Evolutionary conservation across 305 asterid species (phyloP), one percentile per base, ranked within the genome.

Genomic region (Nicotiana rustica): DNA sequence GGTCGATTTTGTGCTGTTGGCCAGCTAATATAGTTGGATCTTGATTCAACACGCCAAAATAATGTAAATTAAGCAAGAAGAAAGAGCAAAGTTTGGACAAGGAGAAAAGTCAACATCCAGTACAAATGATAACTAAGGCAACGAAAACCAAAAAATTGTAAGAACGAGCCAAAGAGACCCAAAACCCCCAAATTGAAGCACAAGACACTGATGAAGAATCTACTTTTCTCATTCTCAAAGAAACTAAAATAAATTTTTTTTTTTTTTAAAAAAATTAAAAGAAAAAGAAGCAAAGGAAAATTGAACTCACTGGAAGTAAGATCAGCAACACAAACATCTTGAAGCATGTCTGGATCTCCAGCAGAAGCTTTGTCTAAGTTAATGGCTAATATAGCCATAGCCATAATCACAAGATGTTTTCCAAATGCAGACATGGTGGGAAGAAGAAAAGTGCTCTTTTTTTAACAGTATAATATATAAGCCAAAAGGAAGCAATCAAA

Each of bases 311-410:
- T 84, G 18, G 94, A 90, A 29, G 85, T 84, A 88, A 90, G 97
- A 90, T 94, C 97, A 79, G 99, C 99, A 41, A 95, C 99, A 77
- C 98, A 95, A 17, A 95, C 77, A 85, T 95, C 99, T 86, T 95
- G 99, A 82, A 95, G 98, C 91, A 85, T 6, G 17, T 95, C 99
- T 65, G 99, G 97, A 91, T 95, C 99, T 6, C 81, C 82, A 62
- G 97, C 98, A 19, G 66, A 87, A 82, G 76, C 90, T 59, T 10
- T 66, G 84, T 56, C 76, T 84, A 64, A 83, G 35, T 85, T 29
- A 62, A 88, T 76, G 70, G 86, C 13, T n/a, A 80, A 55, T 8
- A 55, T 67, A 33, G 33, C 86, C 62, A 90, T 55, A 9, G 85
- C 62, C 75, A 55, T 67, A 66, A 81, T 6, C 19, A 85, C 21